Evolutionary conservation across 2,329 filamentous ascomycete species (phyloP).

Genomic region (Didymella sp.): DNA sequence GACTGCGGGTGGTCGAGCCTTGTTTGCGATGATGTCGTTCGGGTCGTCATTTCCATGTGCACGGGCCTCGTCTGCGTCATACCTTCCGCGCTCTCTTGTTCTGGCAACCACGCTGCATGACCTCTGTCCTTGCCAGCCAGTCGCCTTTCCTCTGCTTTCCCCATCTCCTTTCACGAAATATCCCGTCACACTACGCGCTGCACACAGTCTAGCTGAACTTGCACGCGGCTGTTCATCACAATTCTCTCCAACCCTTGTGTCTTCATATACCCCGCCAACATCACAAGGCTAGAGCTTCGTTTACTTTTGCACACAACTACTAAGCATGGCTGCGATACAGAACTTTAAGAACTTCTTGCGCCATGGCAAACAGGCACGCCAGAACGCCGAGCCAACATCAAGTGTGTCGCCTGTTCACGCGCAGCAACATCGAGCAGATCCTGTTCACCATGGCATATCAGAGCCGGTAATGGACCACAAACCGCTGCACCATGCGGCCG

Average conservation of each 20-base stretch:
- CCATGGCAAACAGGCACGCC: conserved; percentile 93
- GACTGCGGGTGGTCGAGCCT: conserved; percentile 17
- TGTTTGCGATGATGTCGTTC: conserved; percentile 32
- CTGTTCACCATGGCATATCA: conserved; percentile 64
- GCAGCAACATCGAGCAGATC: conserved; percentile 60
- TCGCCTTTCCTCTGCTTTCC: conserved; percentile 20
- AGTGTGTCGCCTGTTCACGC: conserved; percentile 70
- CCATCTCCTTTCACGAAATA: conserved; percentile 21
- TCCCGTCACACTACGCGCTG: conserved; percentile 24
- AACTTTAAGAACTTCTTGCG: conserved; percentile 98
- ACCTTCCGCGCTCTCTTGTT: conserved; percentile 32
- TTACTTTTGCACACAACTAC: conserved; percentile 20
- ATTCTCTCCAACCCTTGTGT: conserved; percentile 20
- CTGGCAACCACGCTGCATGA: conserved; percentile 34
- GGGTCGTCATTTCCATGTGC: conserved; percentile 35
- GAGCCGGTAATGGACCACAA: conserved; percentile 66
- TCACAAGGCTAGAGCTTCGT: conserved; percentile 23
- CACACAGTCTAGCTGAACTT: conserved; percentile 25
- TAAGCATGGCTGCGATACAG: conserved; percentile 76
- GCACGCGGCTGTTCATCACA: conserved; percentile 24
- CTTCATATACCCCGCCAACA: conserved; percentile 29
- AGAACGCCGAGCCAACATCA: conserved; percentile 68
- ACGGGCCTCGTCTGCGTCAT: conserved; percentile 27
- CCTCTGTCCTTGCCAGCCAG: conserved; percentile 28
- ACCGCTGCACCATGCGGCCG: conserved; percentile 59